Evolutionary conservation across 345 rosid species (phyloP), one percentile per base, ranked within the genome.

Genomic region (Gossypium anomalum): DNA sequence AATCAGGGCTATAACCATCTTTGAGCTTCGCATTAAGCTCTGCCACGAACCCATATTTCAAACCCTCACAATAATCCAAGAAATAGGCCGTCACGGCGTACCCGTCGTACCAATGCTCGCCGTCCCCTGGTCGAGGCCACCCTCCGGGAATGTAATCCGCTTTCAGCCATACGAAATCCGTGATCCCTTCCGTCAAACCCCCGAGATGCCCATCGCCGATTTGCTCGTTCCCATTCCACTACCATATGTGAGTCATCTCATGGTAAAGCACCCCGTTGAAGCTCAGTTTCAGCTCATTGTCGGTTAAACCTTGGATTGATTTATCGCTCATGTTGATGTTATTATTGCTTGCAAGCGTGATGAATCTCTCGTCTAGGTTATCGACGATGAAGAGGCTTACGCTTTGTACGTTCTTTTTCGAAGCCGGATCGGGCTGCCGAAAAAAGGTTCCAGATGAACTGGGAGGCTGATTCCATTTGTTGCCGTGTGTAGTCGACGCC

Each of bases 221-320:
- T 60, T 66, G 78, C 0, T 82, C 84, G 0, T 83, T 83, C 1
- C 96, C 96, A 41, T 77, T 76, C 97, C 96, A 92, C 60, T 89
- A 92, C 97, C 91, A 90, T 7, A 89, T 64, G 49, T 88, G 93
- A 2, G 84, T 72, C 83, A 87, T 88, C 72, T 88, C 97, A 4
- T 91, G 93, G 64, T 89, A 89, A 64, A 91, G 49, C 1, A 93
- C 85, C 3, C 97, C 92, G 0, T 83, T 82, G 64, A 88, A 79
- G 69, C 87, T 92, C 15, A 11, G 66, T 17, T 61, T 61, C 66
- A 61, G 44, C 16, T 27, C 44, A 6, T 61, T 44, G 11, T 47
- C 67, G 67, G 20, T 62, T 7, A 34, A 38, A 61, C 10, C 44
- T 34, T 62, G 20, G 16, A 58, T 56, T 2, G 20, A 16, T 62